phyloP scores from a whole-genome alignment of 768 basidiomycete genomes.

The Tricholoma flavovirens region DNA sequence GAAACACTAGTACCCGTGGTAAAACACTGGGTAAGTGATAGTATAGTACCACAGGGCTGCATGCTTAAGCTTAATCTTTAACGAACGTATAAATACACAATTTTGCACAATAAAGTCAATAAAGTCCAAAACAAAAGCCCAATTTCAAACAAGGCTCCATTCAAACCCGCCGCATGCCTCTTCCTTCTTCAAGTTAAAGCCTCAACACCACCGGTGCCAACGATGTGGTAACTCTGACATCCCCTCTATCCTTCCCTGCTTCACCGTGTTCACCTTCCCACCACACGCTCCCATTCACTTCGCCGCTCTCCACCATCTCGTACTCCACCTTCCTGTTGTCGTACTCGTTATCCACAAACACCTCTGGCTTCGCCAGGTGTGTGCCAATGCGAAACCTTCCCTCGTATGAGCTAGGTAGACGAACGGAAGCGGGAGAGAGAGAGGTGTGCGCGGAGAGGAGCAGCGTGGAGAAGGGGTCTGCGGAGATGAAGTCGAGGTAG shows the following conservation, averaged over 20 bases:
- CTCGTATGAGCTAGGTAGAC: constrained; percentile 15
- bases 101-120: no score
- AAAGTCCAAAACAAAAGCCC: no score
- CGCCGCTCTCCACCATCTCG: constrained; percentile 2
- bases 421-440: constrained; percentile 7
- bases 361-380: constrained; percentile 3
- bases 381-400: constrained; percentile 12
- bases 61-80: no score
- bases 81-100: no score
- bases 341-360: not conserved
- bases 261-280: constrained; percentile 4
- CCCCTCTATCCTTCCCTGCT: not conserved
- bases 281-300: constrained; percentile 2
- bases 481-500: constrained; percentile 7
- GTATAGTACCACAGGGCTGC: no score
- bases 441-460: constrained; percentile 15
- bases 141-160: no score
- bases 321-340: constrained; percentile 14
- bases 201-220: constrained; percentile 8
- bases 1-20: no score
- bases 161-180: no score
- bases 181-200: constrained; percentile 3
- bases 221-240: constrained; percentile 11
- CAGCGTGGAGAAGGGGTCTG: constrained; percentile 12
- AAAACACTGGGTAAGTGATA: no score